A percentile compares a stretch with the other conserved stretches of the same genome.
These are phyloP conservation scores for Exophiala spinifera DNA, from an alignment of 2,329 filamentous ascomycete species.

Conservation along the genomic window DNA sequence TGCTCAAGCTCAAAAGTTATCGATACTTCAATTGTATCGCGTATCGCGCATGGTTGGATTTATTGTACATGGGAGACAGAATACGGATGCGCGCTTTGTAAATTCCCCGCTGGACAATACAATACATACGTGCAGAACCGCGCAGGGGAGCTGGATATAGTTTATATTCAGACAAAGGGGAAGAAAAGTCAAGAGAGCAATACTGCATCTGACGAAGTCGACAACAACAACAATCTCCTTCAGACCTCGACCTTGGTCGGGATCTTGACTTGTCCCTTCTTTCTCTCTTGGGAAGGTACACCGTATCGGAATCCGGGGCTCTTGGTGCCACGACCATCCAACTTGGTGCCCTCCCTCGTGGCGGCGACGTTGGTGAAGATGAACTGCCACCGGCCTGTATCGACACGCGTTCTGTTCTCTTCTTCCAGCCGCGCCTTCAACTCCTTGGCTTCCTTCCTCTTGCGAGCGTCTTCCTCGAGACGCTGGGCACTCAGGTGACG, in stretches of 20 bases:
- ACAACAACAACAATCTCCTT: too few relatives aligned
- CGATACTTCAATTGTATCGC: too few relatives aligned
- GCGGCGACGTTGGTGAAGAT: conserved; percentile 55
- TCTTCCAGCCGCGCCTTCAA: conserved; percentile 43
- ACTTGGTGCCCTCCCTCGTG: conserved; percentile 54
- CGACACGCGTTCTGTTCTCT: conserved; percentile 31
- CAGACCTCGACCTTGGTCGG: conserved; percentile 56
- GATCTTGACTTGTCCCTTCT: conserved; percentile 63
- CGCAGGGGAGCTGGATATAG: background rate
- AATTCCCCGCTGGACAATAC: too few relatives aligned
- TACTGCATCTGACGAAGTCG: too few relatives aligned
- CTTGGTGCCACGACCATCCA: conserved; percentile 50
- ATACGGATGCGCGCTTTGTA: too few relatives aligned
- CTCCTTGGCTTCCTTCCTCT: conserved; percentile 43
- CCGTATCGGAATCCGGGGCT: conserved; percentile 61
- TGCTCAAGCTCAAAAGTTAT: too few relatives aligned
- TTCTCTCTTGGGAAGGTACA: conserved; percentile 59
- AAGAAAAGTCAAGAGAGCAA: background rate
- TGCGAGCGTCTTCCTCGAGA: conserved; percentile 40
- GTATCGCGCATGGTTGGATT: too few relatives aligned
- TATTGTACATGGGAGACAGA: too few relatives aligned
- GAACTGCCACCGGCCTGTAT: conserved; percentile 57
- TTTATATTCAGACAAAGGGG: too few relatives aligned
- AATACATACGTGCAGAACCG: too few relatives aligned
- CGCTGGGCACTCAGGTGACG: conserved; percentile 44